Evolutionary conservation across 768 basidiomycete genomes (phyloP).

Genomic region (Scleroderma bovista): DNA sequence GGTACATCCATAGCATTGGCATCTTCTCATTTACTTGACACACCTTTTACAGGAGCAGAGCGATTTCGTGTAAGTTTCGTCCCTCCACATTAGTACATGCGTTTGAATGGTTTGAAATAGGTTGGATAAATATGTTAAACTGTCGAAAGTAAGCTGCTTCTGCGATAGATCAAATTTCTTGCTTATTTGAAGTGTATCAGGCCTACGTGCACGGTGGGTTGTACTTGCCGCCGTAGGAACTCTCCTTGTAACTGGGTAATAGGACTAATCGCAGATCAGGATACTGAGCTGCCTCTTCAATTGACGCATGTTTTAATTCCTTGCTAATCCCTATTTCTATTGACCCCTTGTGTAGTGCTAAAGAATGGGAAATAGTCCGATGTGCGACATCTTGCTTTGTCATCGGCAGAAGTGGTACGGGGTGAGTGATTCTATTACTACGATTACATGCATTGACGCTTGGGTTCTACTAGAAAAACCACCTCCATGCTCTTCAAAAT

Average conservation of each 20-base stretch:
- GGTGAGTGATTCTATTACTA: conserved; percentile 41
- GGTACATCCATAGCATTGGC: conserved; percentile 25
- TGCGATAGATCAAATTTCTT: conserved; percentile 33
- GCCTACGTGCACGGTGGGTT: conserved; percentile 18
- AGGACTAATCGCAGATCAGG: conserved; percentile 21
- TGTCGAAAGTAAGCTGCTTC: conserved; percentile 19
- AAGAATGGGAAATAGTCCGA: conserved; percentile 54
- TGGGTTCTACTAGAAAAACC: conserved; percentile 47
- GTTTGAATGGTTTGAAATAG: conserved; percentile 20
- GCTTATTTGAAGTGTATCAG: conserved; percentile 10
- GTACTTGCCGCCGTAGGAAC: not conserved
- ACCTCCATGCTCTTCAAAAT: conserved; percentile 77
- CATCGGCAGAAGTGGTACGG: conserved; percentile 68
- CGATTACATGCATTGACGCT: not conserved
- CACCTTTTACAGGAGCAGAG: conserved; percentile 42
- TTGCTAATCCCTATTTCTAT: conserved; percentile 11
- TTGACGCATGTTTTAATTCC: conserved; percentile 12
- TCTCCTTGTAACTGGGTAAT: not conserved
- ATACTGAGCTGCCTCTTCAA: conserved; percentile 24
- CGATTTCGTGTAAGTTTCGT: conserved; percentile 46
- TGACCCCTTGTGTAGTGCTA: conserved; percentile 21
- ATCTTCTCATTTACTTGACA: not conserved
- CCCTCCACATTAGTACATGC: not conserved
- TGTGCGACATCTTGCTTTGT: conserved; percentile 59
- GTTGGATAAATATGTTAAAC: conserved; percentile 25